Evolutionary conservation across 2,329 filamentous ascomycete species (phyloP).

Genomic region (Colletotrichum cuscutae): DNA sequence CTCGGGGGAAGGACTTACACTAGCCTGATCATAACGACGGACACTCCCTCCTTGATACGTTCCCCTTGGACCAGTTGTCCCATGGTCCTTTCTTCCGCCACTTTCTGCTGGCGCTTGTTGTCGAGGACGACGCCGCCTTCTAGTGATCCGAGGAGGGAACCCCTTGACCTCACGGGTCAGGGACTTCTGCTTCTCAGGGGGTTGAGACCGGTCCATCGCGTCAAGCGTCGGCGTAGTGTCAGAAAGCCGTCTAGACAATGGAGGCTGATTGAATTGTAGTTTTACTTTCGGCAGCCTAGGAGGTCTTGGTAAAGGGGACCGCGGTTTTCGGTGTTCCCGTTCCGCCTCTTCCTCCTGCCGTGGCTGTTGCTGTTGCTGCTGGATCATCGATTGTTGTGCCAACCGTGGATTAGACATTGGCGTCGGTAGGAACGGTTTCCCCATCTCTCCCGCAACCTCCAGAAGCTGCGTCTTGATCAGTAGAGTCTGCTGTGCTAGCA

Average conservation of each 20-base stretch:
- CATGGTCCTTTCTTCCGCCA: not conserved
- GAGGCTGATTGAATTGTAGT: not conserved
- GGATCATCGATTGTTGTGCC: not conserved
- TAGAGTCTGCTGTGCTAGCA: not conserved
- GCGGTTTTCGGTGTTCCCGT: not conserved
- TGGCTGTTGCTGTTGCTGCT: not conserved
- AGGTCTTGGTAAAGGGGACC: not conserved
- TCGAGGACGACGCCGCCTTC: no score
- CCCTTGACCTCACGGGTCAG: not conserved
- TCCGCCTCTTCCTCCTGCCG: no score
- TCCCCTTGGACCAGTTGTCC: not conserved
- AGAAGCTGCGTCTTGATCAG: constrained; percentile 7
- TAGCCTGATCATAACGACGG: not conserved
- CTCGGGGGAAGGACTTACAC: not conserved
- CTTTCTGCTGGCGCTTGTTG: not conserved
- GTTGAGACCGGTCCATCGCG: not conserved
- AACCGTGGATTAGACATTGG: not conserved
- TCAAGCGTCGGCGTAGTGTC: not conserved
- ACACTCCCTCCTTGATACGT: no score
- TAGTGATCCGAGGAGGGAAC: not conserved
- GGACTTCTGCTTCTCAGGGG: not conserved
- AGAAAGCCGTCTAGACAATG: not conserved
- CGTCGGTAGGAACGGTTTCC: not conserved
- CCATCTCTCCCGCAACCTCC: not conserved
- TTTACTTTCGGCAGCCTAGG: not conserved